These are phyloP conservation scores for Pseudogymnoascus verrucosus DNA, from an alignment of 2,329 filamentous ascomycete genomes.

Conservation along the genomic window DNA sequence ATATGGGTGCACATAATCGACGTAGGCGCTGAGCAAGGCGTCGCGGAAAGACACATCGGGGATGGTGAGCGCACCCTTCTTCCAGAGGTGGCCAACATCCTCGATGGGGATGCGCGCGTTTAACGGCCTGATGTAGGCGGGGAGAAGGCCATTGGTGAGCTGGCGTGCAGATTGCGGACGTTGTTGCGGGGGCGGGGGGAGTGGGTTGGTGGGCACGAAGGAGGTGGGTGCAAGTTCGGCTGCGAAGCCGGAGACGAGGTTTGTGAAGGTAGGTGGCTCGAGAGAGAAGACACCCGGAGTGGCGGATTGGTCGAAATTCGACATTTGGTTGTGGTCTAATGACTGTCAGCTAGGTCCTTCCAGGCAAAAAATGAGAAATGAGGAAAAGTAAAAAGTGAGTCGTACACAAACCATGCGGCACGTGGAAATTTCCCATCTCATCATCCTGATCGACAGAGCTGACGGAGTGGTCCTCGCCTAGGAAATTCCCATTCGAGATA, in stretches of 20 bases:
- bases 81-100: slow-evolving; percentile 73
- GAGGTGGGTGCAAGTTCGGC: slow-evolving; percentile 15
- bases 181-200: not conserved
- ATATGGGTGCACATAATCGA: slow-evolving; percentile 87
- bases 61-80: slow-evolving; percentile 76
- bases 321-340: slow-evolving; percentile 3
- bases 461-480: slow-evolving; percentile 14
- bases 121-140: slow-evolving; percentile 69
- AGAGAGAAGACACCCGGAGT: not conserved
- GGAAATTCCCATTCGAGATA: slow-evolving; percentile 15
- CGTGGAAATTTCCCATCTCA: slow-evolving; percentile 18
- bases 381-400: not conserved
- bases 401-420: slow-evolving; percentile 28
- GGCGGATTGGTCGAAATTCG: not conserved
- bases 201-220: not conserved
- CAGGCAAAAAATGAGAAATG: not conserved
- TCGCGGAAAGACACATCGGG: slow-evolving; percentile 65
- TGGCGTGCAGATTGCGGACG: slow-evolving; percentile 1
- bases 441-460: slow-evolving; percentile 13
- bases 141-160: slow-evolving; percentile 33
- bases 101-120: slow-evolving; percentile 69
- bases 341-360: not conserved
- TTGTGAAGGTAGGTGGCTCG: slow-evolving; percentile 4
- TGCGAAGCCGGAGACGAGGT: not conserved
- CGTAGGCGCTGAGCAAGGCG: slow-evolving; percentile 71